Percentiles rank a stretch among this genome's conserved stretches.
Conservation (phyloP, 208 protist species). For the Trypanosoma brucei region DNA sequence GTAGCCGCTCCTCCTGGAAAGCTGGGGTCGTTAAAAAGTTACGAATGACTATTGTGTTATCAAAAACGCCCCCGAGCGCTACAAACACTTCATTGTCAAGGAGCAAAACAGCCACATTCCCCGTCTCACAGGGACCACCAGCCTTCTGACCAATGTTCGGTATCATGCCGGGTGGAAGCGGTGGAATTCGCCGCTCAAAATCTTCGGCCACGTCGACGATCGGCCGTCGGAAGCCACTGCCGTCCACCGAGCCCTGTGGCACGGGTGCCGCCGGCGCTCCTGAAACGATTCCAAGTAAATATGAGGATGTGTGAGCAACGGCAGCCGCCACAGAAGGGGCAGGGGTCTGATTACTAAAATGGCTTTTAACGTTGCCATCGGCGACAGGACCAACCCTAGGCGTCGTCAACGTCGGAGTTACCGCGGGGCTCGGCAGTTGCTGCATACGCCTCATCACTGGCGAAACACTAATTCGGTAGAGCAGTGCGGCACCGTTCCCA, state of each 20-base stretch:
- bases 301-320: background rate
- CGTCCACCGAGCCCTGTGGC: conserved; percentile 1
- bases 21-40: conserved; percentile 28
- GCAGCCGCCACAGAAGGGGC: background rate
- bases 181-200: conserved; percentile 47
- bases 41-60: conserved; percentile 74
- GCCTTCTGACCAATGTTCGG: conserved; percentile 23
- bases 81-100: conserved; percentile 68
- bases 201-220: conserved; percentile 70
- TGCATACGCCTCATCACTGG: conserved; percentile 4
- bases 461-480: conserved; percentile 15
- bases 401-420: background rate
- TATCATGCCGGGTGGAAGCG: conserved; percentile 55
- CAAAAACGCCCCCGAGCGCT: conserved; percentile 75
- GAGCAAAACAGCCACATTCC: conserved; percentile 57
- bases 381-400: background rate
- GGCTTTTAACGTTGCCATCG: background rate
- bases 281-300: conserved; percentile 1
- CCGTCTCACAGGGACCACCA: conserved; percentile 52
- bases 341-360: background rate
- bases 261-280: background rate
- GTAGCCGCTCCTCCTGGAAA: conserved; percentile 50
- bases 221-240: conserved; percentile 6
- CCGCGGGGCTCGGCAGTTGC: background rate
- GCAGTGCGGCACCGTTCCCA: conserved; percentile 28